These are phyloP conservation scores for Yueomyces sinensis DNA, from an alignment of 805 yeast species.

Conservation along the genomic window DNA sequence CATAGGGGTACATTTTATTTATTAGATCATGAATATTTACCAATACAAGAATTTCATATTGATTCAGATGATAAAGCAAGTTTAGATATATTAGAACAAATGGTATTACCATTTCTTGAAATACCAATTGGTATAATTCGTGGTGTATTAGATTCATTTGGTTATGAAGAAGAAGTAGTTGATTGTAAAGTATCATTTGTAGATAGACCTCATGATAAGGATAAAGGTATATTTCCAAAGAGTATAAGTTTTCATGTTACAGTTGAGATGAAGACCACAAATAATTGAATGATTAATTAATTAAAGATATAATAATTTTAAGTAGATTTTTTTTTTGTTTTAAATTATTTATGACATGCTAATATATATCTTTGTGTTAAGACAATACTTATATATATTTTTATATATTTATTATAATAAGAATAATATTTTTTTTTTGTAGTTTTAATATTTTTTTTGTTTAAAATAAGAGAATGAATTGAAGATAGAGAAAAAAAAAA, in stretches of 20 bases:
- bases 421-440: too few species aligned
- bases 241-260: conserved; percentile 24
- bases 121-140: conserved; percentile 22
- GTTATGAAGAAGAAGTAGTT: conserved; percentile 15
- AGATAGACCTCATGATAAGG: conserved; percentile 12
- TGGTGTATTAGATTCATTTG: conserved; percentile 22
- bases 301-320: too few species aligned
- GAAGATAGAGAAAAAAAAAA: too few species aligned
- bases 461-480: too few species aligned
- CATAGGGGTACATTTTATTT: conserved; percentile 45
- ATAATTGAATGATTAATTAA: too few species aligned
- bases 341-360: too few species aligned
- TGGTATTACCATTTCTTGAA: conserved; percentile 21
- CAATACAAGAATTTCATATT: conserved; percentile 16
- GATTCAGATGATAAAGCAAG: conserved; percentile 6
- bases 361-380: too few species aligned
- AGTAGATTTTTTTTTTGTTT: too few species aligned
- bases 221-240: conserved; percentile 10
- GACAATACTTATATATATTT: too few species aligned
- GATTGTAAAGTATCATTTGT: conserved; percentile 17
- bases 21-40: conserved; percentile 20
- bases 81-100: conserved; percentile 6
- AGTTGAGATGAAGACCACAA: too few species aligned
- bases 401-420: too few species aligned
- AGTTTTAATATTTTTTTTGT: too few species aligned